phyloP scores from a whole-genome alignment of 2,329 filamentous ascomycete genomes.

The Beauveria varroae region DNA sequence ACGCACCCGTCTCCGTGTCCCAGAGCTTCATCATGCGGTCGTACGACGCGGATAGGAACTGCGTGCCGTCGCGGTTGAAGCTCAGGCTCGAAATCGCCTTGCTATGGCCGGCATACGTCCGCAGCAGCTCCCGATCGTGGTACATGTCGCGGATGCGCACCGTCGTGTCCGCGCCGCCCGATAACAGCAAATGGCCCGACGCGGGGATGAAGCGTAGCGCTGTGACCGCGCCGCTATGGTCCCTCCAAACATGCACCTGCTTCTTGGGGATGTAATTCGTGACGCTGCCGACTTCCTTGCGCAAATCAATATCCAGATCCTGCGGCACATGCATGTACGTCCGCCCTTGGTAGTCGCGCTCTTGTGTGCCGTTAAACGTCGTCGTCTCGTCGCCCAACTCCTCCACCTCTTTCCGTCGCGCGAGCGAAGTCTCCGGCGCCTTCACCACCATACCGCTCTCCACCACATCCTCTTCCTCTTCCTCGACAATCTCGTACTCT shows the following conservation, averaged over 20 bases:
- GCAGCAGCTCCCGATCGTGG: conserved; percentile 78
- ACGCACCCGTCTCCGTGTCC: conserved; percentile 93
- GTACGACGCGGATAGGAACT: conserved; percentile 86
- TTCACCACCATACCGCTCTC: conserved; percentile 55
- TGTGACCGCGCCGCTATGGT: conserved; percentile 76
- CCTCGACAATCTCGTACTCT: conserved; percentile 70
- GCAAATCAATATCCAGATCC: conserved; percentile 78
- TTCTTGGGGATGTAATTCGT: conserved; percentile 96
- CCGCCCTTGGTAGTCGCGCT: conserved; percentile 89
- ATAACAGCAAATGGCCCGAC: conserved; percentile 82
- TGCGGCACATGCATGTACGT: conserved; percentile 98
- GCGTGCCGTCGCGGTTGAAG: conserved; percentile 74
- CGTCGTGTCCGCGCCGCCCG: conserved; percentile 81
- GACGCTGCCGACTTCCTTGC: conserved; percentile 68
- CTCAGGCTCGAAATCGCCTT: conserved; percentile 86
- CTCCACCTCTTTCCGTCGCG: conserved; percentile 50
- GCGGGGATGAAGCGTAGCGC: conserved; percentile 82
- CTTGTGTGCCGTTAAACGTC: conserved; percentile 73
- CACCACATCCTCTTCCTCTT: conserved; percentile 67
- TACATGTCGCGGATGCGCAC: conserved; percentile 95
- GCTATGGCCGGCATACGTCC: conserved; percentile 83
- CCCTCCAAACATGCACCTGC: conserved; percentile 81
- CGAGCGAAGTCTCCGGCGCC: conserved; percentile 47
- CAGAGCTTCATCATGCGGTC: conserved; percentile 96
- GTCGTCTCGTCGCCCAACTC: conserved; percentile 67